These are phyloP conservation scores for Pyricularia pennisetigena DNA, from an alignment of 2,329 filamentous ascomycete species.

Conservation along the genomic window DNA sequence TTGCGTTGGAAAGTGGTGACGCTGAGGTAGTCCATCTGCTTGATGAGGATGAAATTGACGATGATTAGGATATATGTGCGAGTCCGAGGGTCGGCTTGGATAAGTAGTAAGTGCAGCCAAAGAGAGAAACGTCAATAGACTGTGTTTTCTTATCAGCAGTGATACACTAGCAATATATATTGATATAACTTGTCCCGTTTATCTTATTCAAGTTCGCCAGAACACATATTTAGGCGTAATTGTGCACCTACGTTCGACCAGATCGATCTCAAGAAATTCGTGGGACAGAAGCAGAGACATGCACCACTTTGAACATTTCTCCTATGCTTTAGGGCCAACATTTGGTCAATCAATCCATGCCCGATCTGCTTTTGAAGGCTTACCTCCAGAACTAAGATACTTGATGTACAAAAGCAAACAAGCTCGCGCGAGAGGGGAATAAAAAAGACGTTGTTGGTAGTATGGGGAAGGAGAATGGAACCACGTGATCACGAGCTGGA, in stretches of 20 bases:
- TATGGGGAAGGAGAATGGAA: not conserved
- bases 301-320: not conserved
- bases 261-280: too few relatives aligned
- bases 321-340: not conserved
- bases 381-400: not conserved
- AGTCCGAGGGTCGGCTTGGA: not conserved
- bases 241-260: not conserved
- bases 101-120: not conserved
- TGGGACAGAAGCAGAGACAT: too few relatives aligned
- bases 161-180: too few relatives aligned
- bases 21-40: constrained; percentile 31
- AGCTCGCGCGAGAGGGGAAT: not conserved
- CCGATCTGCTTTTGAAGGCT: not conserved
- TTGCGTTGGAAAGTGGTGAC: constrained; percentile 17
- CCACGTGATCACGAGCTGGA: not conserved
- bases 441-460: not conserved
- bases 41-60: constrained; percentile 15
- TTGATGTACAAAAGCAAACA: not conserved
- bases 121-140: not conserved
- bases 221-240: not conserved
- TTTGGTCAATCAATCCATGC: not conserved
- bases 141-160: not conserved
- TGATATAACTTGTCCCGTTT: too few relatives aligned
- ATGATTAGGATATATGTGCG: constrained; percentile 9
- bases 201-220: too few relatives aligned